A percentile compares a stretch with the other conserved stretches of the same genome.
These are phyloP conservation scores for Aureobasidium sp. DNA, from an alignment of 2,329 filamentous ascomycete species.

Conservation along the genomic window DNA sequence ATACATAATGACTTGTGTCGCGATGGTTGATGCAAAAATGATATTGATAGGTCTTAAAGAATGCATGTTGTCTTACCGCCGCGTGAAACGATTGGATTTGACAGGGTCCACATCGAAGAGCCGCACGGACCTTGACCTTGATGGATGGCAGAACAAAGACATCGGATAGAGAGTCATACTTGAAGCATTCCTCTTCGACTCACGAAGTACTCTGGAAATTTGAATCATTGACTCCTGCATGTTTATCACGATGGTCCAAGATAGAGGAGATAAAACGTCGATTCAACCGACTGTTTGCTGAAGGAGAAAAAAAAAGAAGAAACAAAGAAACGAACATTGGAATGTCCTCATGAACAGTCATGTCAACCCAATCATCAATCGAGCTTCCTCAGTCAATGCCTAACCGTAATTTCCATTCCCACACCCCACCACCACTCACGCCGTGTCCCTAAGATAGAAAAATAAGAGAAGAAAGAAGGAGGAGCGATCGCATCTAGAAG, in stretches of 20 bases:
- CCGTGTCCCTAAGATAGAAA: neutral
- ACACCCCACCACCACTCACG: neutral
- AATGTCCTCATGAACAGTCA: neutral
- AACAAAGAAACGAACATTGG: slow-evolving; percentile 1
- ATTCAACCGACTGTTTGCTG: slow-evolving; percentile 1
- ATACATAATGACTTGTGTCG: neutral
- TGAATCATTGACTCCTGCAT: neutral
- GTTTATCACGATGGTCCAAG: neutral
- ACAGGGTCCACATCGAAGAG: neutral
- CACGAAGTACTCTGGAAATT: too few relatives aligned
- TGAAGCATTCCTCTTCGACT: too few relatives aligned
- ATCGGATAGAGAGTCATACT: neutral
- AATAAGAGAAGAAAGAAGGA: neutral
- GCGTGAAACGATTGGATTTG: neutral
- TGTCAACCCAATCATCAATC: neutral
- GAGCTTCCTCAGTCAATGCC: neutral
- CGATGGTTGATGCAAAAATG: neutral
- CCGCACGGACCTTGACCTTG: slow-evolving; percentile 7
- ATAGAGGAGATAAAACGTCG: neutral
- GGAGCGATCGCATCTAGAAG: slow-evolving; percentile 34
- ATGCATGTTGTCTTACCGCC: neutral
- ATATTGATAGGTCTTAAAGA: neutral
- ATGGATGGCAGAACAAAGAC: neutral
- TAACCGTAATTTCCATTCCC: neutral
- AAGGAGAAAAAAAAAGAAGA: neutral